Percentiles rank a stretch among this genome's conserved stretches.
These are phyloP conservation scores for Aegilops tauschii DNA, from an alignment of 176 grass and related monocot genomes.

Conservation along the genomic window DNA sequence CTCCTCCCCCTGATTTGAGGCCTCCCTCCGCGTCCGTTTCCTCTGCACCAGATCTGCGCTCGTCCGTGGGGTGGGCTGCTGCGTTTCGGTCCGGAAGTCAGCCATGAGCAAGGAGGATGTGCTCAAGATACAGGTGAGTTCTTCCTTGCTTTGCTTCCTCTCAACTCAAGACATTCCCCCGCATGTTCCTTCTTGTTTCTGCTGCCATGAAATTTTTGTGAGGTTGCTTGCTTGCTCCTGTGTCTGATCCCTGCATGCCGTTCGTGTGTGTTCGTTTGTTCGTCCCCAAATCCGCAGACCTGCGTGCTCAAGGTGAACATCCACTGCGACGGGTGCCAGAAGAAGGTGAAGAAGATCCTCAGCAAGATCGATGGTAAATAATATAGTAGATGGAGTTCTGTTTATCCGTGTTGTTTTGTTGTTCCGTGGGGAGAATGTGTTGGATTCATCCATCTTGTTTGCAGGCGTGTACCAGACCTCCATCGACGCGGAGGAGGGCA, in stretches of 20 bases:
- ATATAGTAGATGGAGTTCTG: neutral
- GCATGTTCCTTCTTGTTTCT: neutral
- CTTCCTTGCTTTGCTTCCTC: conserved; percentile 27
- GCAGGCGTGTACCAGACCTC: conserved; percentile 71
- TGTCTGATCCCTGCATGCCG: neutral
- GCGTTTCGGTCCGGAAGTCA: conserved; percentile 22
- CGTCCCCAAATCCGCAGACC: conserved; percentile 44
- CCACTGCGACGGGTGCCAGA: conserved; percentile 94
- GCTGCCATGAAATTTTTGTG: neutral
- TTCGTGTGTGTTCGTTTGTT: neutral
- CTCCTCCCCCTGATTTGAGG: conserved; percentile 47
- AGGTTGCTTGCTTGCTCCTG: neutral
- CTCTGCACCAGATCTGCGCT: conserved; percentile 42
- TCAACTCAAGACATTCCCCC: neutral
- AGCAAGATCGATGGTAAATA: conserved; percentile 77
- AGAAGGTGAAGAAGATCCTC: conserved; percentile 96
- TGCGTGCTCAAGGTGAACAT: conserved; percentile 85
- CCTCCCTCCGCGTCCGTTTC: neutral
- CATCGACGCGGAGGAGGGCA: conserved; percentile 80
- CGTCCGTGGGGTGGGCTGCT: neutral
- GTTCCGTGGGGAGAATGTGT: neutral
- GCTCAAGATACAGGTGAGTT: conserved; percentile 64
- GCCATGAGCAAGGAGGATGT: conserved; percentile 72
- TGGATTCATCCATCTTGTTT: neutral
- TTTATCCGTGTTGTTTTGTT: neutral